Base-by-base conservation (phyloP, 176 grass and related monocot species). In the Juncus effusus region DNA sequence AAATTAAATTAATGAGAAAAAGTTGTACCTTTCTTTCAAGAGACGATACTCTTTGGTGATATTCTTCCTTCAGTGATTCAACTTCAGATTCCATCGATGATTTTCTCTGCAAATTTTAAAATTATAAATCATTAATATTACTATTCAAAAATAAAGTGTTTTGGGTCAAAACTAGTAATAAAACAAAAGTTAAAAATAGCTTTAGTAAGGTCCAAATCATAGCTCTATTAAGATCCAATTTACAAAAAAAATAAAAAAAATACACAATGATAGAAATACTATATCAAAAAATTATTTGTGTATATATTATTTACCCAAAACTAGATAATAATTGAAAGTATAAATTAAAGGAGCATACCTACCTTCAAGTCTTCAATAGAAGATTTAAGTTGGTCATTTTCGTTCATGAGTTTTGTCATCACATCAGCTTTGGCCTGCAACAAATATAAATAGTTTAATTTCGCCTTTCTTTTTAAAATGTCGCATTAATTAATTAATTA, bases 381-480 rank as follows among this genome's bases (percentile, higher is more conserved):
- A 80, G 86, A 76, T 75, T 94, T 99, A 37, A 99, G 69, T 36
- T 83, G 76, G 28, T 94, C 89, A 52, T 94, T 99, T 79, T 94
- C 89, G 77, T 90, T 94, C 86, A 94, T 94, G 52, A 99, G 74
- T 78, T 77, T 85, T 51, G 89, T 86, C 77, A 99, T 90, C 72
- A 94, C 95, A 79, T 99, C 95, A 77, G 95, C 95, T 80, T 99
- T 99, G 42, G 86, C 87, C 95, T 99, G 85, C 42, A 74, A 57
- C 42, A 80, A 54, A 40, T n/a, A n/a, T 76, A 59, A 58, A 59
- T 14, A 28, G 11, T 69, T 40, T 40, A n/a, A 13, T 15, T 39
- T 56, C 12, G 3, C 16, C 50, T 55, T 40, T n/a, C n/a, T 10
- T 56, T 9, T 55, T 69, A 15, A 55, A 69, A 40, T 36, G 1